phyloP scores from a whole-genome alignment of 1,139 yeast species.

The Nakaseomyces delphensis region DNA sequence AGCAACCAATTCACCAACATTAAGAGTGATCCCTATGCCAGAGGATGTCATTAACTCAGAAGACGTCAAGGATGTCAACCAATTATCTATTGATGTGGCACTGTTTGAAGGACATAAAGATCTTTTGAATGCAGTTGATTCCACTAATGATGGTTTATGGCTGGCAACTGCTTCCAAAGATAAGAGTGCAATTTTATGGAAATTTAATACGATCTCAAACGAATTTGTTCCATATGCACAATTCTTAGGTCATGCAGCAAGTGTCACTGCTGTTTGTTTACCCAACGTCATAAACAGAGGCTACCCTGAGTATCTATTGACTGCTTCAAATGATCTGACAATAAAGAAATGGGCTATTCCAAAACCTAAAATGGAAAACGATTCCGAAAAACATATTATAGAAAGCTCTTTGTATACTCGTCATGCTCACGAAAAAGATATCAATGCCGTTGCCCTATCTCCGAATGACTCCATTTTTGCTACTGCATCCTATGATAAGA shows the following conservation, averaged over 20 bases:
- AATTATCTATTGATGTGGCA: conserved; percentile 50
- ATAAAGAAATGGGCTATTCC: conserved; percentile 84
- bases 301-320: conserved; percentile 63
- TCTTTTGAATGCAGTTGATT: conserved; percentile 71
- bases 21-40: conserved; percentile 57
- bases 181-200: conserved; percentile 77
- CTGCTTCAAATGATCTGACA: conserved; percentile 86
- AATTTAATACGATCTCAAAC: conserved; percentile 36
- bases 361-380: conserved; percentile 22
- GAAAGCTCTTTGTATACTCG: conserved; percentile 71
- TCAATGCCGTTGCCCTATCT: conserved; percentile 76
- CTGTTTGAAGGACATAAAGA: conserved; percentile 78
- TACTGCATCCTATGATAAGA: conserved; percentile 91
- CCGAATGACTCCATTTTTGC: conserved; percentile 86
- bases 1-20: conserved; percentile 92
- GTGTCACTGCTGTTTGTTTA: conserved; percentile 74
- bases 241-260: conserved; percentile 78
- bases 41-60: conserved; percentile 8
- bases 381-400: conserved; percentile 31
- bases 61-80: conserved; percentile 6
- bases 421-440: conserved; percentile 94
- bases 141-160: conserved; percentile 76
- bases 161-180: conserved; percentile 92
- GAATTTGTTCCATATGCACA: conserved; percentile 49
- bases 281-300: conserved; percentile 47